These are phyloP conservation scores for Digitaria exilis DNA, from an alignment of 202 grass and related monocot genomes.

Conservation along the genomic window DNA sequence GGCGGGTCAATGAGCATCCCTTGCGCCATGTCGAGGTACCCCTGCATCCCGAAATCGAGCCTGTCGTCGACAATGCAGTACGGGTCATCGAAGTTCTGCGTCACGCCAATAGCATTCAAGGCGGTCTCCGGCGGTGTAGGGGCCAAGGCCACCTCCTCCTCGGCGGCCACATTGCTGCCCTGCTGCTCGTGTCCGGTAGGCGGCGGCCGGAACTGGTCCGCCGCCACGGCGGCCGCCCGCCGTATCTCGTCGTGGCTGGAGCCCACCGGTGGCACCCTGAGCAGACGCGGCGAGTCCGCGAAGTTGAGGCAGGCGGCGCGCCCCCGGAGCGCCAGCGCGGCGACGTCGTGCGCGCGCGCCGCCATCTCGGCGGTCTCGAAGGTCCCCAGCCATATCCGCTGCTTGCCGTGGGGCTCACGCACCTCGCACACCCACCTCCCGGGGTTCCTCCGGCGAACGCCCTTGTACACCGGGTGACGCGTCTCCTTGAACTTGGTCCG, in stretches of 20 bases:
- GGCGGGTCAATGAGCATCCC: slow-evolving; percentile 93
- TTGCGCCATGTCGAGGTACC: slow-evolving; percentile 88
- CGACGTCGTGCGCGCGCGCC: slow-evolving; percentile 93
- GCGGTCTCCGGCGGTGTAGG: not conserved
- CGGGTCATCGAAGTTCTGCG: not conserved
- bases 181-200: not conserved
- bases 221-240: slow-evolving; percentile 55
- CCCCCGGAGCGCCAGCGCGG: slow-evolving; percentile 70
- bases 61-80: slow-evolving; percentile 52
- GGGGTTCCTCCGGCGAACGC: slow-evolving; percentile 76
- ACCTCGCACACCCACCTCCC: slow-evolving; percentile 95
- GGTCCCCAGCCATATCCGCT: slow-evolving; percentile 86
- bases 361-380: slow-evolving; percentile 95
- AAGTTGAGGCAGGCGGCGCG: slow-evolving; percentile 87
- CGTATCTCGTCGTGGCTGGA: slow-evolving; percentile 63
- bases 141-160: not conserved
- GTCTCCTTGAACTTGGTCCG: slow-evolving; percentile 96
- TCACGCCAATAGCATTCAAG: not conserved
- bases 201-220: slow-evolving; percentile 65
- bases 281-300: slow-evolving; percentile 65
- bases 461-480: slow-evolving; percentile 88
- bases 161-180: slow-evolving; percentile 28
- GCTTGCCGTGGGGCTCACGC: slow-evolving; percentile 84
- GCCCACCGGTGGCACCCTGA: slow-evolving; percentile 53
- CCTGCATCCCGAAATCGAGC: slow-evolving; percentile 88